Base-by-base conservation (phyloP, 331 rosid genomes). In the Acacia concinna region DNA sequence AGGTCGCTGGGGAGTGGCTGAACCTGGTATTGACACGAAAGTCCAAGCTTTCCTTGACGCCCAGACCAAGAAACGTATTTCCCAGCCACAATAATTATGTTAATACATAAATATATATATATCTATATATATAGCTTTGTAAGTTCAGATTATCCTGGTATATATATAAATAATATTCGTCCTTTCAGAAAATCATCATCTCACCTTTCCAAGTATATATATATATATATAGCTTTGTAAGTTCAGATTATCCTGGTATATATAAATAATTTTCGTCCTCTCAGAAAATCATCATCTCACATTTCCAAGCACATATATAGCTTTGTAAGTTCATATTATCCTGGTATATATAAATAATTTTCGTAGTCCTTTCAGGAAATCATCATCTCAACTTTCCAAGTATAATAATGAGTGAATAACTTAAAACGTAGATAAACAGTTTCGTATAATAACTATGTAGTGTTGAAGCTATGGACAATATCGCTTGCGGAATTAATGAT, bases 1-100 rank as follows among this genome's bases (percentile, higher is more conserved):
- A 69, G 91, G 59, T 10, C 72, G 54, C 1, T 87, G 85, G 84
- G 90, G 84, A n/a, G 86, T 79, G n/a, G 91, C 89, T 20, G 87
- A 88, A 18, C 89, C 89, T 1, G 73, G 40, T 27, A 90, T 88
- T 79, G 81, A 90, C 73, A 78, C 4, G 51, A 86, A 72, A 74
- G 90, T 88, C 44, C 75, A 56, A 31, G 89, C 79, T 59, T 90
- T 75, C 77, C 84, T 90, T 57, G 78, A 25, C 52, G 73, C 43
- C 2, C 15, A 69, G 28, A 81, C 31, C 76, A 84, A 70, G 80
- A 73, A 74, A 37, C 84, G 85, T 5, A 71, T 62, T 44, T 78
- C 85, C 0, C 87, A 81, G 56, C 70, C 91, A 25, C 84, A 43
- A 68, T 66, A 77, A 79, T 4, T 25, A 4, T 71, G 67, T 9